These are phyloP conservation scores for Cadophora sp. DNA, from an alignment of 2,329 filamentous ascomycete genomes.

Conservation along the genomic window DNA sequence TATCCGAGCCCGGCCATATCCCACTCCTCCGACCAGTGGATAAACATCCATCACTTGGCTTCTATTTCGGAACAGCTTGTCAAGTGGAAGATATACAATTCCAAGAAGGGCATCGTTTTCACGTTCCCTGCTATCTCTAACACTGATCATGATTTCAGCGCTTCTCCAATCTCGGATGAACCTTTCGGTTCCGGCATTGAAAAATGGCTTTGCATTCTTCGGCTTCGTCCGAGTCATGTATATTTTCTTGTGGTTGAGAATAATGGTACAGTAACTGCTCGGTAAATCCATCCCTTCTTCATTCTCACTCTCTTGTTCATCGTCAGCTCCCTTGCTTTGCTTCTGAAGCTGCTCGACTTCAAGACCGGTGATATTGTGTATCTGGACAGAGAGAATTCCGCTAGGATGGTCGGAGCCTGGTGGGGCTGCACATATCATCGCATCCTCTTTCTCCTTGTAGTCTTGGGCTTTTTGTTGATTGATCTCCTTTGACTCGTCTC, in stretches of 20 bases:
- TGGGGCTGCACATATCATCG: slow-evolving; percentile 72
- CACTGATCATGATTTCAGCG: slow-evolving; percentile 71
- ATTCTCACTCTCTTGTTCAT: slow-evolving; percentile 62
- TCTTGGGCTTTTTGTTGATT: slow-evolving; percentile 74
- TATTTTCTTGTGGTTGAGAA: slow-evolving; percentile 73
- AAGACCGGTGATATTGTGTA: slow-evolving; percentile 42
- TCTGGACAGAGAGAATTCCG: slow-evolving; percentile 60
- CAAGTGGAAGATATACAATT: slow-evolving; percentile 71
- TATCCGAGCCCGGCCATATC: slow-evolving; percentile 71
- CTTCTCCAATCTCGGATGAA: slow-evolving; percentile 73
- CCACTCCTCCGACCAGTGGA: slow-evolving; percentile 74
- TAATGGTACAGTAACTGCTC: slow-evolving; percentile 74
- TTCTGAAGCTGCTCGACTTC: slow-evolving; percentile 38
- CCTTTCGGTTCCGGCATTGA: slow-evolving; percentile 77
- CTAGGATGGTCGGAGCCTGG: slow-evolving; percentile 67
- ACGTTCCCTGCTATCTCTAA: slow-evolving; percentile 71
- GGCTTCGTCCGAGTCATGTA: slow-evolving; percentile 79
- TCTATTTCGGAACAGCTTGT: slow-evolving; percentile 64
- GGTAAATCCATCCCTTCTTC: slow-evolving; percentile 70
- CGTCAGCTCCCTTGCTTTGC: slow-evolving; percentile 29
- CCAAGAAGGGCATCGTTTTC: slow-evolving; percentile 75
- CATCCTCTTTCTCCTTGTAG: slow-evolving; percentile 64
- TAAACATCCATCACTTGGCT: slow-evolving; percentile 71
- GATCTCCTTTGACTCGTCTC: slow-evolving; percentile 64
- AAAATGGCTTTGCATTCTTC: slow-evolving; percentile 79